A percentile compares a stretch with the other conserved stretches of the same genome.
Evolutionary conservation across 2,329 filamentous ascomycete genomes (phyloP).

Genomic region (Colletotrichum liriopes): DNA sequence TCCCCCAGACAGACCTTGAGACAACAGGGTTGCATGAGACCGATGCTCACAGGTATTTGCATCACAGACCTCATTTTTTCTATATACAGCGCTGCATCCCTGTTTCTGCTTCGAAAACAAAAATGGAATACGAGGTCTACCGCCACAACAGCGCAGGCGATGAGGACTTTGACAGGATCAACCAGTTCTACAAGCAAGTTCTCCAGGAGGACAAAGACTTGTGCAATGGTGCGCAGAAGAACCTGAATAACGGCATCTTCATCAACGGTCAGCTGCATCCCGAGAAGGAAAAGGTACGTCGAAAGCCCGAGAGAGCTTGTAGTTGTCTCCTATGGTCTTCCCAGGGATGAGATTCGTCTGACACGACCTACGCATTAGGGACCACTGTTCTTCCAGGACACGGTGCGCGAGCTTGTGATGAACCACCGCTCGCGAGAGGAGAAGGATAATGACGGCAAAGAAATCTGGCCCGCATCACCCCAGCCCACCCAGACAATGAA

Average conservation of each 20-base stretch:
- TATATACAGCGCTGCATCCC: slow-evolving; percentile 67
- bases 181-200: slow-evolving; percentile 66
- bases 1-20: neutral
- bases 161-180: slow-evolving; percentile 62
- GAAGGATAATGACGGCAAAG: slow-evolving; percentile 37
- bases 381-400: slow-evolving; percentile 60
- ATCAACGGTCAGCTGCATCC: slow-evolving; percentile 67
- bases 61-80: slow-evolving; percentile 60
- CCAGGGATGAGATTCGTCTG: neutral
- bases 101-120: slow-evolving; percentile 56
- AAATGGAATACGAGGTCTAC: slow-evolving; percentile 68
- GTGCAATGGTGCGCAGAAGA: slow-evolving; percentile 64
- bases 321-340: neutral
- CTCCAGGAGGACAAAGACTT: slow-evolving; percentile 67
- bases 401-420: slow-evolving; percentile 47
- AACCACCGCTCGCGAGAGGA: slow-evolving; percentile 48
- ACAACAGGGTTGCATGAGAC: neutral
- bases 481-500: slow-evolving; percentile 39
- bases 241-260: slow-evolving; percentile 66
- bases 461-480: slow-evolving; percentile 53
- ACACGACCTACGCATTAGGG: slow-evolving; percentile 42
- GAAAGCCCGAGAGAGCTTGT: neutral
- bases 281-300: slow-evolving; percentile 61
- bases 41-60: neutral
- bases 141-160: slow-evolving; percentile 63